Conservation (phyloP, 805 yeast species). For the Lipomyces yamanashiensis region DNA sequence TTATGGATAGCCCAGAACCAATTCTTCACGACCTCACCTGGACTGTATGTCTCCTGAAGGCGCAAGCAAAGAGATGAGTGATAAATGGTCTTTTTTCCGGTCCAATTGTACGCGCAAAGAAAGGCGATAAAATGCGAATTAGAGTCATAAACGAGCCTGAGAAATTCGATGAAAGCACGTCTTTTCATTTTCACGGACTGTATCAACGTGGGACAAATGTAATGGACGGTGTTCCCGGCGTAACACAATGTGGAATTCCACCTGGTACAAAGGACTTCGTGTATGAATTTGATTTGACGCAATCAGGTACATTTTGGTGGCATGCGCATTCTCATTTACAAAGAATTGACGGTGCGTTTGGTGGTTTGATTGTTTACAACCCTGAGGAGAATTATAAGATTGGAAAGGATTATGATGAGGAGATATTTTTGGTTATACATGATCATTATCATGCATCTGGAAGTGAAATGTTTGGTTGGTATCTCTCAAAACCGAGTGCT, state of each 20-base stretch:
- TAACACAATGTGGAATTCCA: conserved; percentile 57
- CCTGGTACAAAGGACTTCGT: conserved; percentile 49
- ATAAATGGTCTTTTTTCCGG: conserved; percentile 58
- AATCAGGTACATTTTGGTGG: conserved; percentile 60
- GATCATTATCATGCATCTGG: conserved; percentile 25
- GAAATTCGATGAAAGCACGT: conserved; percentile 43
- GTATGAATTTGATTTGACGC: conserved; percentile 51
- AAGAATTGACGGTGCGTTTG: conserved; percentile 64
- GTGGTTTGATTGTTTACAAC: conserved; percentile 79
- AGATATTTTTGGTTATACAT: conserved; percentile 14
- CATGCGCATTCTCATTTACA: conserved; percentile 64
- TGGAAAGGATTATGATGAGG: conserved; percentile 23
- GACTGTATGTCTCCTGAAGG: conserved; percentile 45
- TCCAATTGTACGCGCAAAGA: conserved; percentile 51
- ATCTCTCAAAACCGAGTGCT: conserved; percentile 10
- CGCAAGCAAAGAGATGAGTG: conserved; percentile 45
- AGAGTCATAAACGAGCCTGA: conserved; percentile 48
- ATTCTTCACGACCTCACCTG: conserved; percentile 13
- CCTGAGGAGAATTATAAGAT: conserved; percentile 32
- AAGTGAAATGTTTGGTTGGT: conserved; percentile 10
- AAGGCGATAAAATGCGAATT: conserved; percentile 48
- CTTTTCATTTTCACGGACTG: conserved; percentile 61
- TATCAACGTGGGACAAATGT: conserved; percentile 54
- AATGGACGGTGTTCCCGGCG: conserved; percentile 58
- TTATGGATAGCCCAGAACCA: background rate